Evolutionary conservation across 176 grass and related monocot genomes (phyloP).

Genomic region (Rhynchospora pubera): DNA sequence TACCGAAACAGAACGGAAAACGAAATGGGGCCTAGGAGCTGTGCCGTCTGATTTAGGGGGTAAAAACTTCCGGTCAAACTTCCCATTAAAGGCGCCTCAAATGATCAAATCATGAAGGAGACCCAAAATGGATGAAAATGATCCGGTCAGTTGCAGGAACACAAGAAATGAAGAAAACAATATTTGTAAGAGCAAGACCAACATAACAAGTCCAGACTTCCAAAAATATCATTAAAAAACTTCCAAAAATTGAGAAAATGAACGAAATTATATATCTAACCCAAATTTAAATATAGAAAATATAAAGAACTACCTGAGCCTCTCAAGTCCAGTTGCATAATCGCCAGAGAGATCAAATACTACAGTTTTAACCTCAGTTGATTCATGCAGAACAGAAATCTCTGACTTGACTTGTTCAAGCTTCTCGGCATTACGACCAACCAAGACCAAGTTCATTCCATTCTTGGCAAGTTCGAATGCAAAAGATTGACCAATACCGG

Average conservation of each 20-base stretch:
- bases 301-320: conserved; percentile 14
- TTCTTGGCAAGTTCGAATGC: conserved; percentile 44
- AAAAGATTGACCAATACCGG: conserved; percentile 61
- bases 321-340: conserved; percentile 19
- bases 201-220: no score
- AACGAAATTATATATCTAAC: background rate
- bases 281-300: background rate
- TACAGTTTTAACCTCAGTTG: conserved; percentile 35
- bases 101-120: no score
- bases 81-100: no score
- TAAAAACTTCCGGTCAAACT: no score
- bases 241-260: background rate
- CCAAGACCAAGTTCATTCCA: conserved; percentile 50
- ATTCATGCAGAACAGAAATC: conserved; percentile 13
- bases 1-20: no score
- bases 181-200: background rate
- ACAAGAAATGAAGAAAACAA: background rate
- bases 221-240: background rate
- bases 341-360: conserved; percentile 50
- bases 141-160: background rate
- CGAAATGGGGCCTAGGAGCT: no score
- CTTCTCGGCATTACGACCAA: conserved; percentile 65
- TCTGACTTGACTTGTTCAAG: conserved; percentile 33
- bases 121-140: no score
- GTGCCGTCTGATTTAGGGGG: no score